Evolutionary conservation across 23 red algal genomes (phyloP), one percentile per base, ranked within the genome.

Genomic region (Gracilaria domingensis): DNA sequence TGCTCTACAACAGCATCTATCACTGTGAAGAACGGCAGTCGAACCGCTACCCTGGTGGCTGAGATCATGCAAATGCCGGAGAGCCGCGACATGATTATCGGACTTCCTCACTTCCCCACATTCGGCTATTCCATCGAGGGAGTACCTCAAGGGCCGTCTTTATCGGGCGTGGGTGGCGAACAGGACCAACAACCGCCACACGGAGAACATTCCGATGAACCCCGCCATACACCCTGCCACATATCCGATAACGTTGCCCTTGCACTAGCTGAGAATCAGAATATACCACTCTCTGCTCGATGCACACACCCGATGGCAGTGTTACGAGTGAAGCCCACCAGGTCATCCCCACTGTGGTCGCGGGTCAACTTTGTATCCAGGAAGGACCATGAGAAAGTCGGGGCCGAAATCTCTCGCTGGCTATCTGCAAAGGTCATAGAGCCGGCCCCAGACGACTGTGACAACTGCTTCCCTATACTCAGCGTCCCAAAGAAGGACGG

Each of bases 401-500:
- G 66, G 17, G 54, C 29, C 1, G 80, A 83, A 25, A 83, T 83
- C 7, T 34, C 2, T 4, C 80, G 8, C 11, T 83, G 56, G 80
- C 7, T 69, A 17, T 24, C 28, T 5, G 80, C 58, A 6, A 47
- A 83, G 39, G 56, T 67, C 8, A 83, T 83, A 6, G 80, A 83
- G 21, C 24, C 80, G 9, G 59, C 55, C 1, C 80, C 80, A 18
- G 32, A 2, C 1, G 32, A 61, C 53, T 83, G 56, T 16, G 54
- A 18, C 8, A 83, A 62, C 33, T 60, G 30, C 0, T 69, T 49
- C 61, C 80, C 59, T 12, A 83, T 83, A 1, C 25, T 83, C 1
- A 83, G 80, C 37, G 80, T 36, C 3, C 80, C 80, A 17, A 83
- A 83, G 56, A 66, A 83, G 28, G 20, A 83, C 24, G 80, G 16